Base-by-base conservation (phyloP, 2,329 filamentous ascomycete species). In the Claviceps africana region DNA sequence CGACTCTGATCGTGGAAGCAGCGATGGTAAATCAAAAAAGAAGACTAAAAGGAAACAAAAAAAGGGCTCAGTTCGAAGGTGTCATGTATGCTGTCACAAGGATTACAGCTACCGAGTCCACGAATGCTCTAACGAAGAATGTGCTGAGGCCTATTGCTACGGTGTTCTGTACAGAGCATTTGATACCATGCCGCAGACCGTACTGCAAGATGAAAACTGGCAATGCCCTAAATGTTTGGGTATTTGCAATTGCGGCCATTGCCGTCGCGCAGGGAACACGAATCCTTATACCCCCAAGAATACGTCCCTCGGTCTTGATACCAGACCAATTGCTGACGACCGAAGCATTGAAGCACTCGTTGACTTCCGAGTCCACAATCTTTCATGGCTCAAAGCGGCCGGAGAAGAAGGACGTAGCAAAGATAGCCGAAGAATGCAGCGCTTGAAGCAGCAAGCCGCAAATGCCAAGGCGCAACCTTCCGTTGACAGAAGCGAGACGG, bases 131-230 rank as follows among this genome's bases (percentile, higher is more conserved):
- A 82, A 73, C 39, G 69, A 71, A 2, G 78, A 76, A 9, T 97
- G 93, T 61, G 74, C 77, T 13, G 75, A 86, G 52, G 81, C 79
- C 0, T 98, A 94, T 64, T 97, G 93, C 65, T 98, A 94, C 62
- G 91, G 91, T n/a, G 85, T 85, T 17, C 74, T 98, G 1, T 97
- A 89, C 68, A 78, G 93, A 52, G 90, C 88, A 0, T 95, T 95
- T 62, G 91, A 97, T 64, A 79, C 89, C 64, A 85, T 88, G 78
- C 93, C 93, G 0, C 81, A 91, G 60, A 74, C 81, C 21, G 80
- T 90, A 1, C 84, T 96, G 77, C 83, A 94, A 62, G 77, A 87
- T 56, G 79, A 83, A 57, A 74, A 82, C 47, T 98, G 93, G 91
- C 79, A 85, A 61, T 98, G 93, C 58, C 93, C 93, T 0, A 88